phyloP scores from a whole-genome alignment of 106 monocot genomes.

The Allium fistulosum region DNA sequence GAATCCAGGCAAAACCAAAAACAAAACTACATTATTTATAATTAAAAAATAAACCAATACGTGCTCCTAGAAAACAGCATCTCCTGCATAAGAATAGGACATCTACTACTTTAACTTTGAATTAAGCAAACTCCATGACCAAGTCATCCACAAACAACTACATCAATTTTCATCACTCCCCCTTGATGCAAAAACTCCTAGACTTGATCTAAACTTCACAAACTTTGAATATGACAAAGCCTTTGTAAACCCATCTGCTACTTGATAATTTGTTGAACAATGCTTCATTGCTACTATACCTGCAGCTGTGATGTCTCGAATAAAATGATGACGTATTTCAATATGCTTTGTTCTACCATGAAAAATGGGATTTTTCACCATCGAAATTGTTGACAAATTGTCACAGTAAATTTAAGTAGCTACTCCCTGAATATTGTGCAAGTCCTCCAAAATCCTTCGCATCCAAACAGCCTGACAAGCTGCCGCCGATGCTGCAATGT shows the following conservation, averaged over 20 bases:
- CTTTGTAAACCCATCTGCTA: constrained; percentile 6
- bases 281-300: constrained; percentile 4
- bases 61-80: no score
- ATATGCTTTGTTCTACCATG: no score
- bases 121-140: no score
- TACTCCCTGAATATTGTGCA: background rate
- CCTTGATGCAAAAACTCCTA: constrained; percentile 8
- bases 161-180: background rate
- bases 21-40: no score
- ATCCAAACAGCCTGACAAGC: constrained; percentile 22
- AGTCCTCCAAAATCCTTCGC: constrained; percentile 12
- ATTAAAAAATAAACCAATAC: no score
- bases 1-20: no score
- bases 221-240: background rate
- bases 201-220: background rate
- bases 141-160: no score
- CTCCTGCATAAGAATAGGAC: no score
- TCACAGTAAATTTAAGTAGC: background rate
- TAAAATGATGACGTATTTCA: no score
- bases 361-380: no score
- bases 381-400: constrained; percentile 10
- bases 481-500: constrained; percentile 1
- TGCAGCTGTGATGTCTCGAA: no score
- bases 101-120: no score
- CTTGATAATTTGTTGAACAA: constrained; percentile 3